Evolutionary conservation across 192 early-diverging fungal species (phyloP).

Genomic region (Lobosporangium transversale): DNA sequence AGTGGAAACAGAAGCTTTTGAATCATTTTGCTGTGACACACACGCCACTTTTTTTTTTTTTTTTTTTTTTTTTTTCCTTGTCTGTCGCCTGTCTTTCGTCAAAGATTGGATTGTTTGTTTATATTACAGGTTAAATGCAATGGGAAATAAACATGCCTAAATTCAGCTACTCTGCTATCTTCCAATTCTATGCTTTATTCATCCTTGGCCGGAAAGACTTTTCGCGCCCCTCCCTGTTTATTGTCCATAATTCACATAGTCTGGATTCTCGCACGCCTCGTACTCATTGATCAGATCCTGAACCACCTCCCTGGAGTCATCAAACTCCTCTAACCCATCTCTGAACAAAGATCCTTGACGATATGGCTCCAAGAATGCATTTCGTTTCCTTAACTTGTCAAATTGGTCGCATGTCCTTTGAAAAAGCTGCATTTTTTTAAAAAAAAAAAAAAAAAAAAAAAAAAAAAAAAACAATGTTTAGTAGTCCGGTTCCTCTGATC

Average conservation of each 20-base stretch:
- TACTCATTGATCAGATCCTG: conserved; percentile 95
- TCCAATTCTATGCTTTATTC: too few relatives aligned
- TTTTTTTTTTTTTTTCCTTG: too few relatives aligned
- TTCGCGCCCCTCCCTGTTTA: too few relatives aligned
- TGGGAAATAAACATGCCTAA: too few relatives aligned
- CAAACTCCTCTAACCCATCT: conserved; percentile 92
- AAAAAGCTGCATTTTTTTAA: conserved; percentile 70
- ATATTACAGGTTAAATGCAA: too few relatives aligned
- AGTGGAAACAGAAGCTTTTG: not conserved
- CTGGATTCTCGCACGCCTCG: conserved; percentile 90
- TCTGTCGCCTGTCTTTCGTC: too few relatives aligned
- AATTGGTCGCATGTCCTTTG: conserved; percentile 93
- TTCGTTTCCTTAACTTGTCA: conserved; percentile 92
- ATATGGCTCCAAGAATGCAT: conserved; percentile 97
- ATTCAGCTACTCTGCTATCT: too few relatives aligned
- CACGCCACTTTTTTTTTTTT: too few relatives aligned
- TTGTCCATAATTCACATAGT: conserved; percentile 77
- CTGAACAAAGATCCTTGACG: conserved; percentile 83
- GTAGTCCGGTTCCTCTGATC: not conserved
- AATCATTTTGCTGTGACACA: not conserved
- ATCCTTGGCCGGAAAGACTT: too few relatives aligned
- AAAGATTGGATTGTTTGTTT: too few relatives aligned
- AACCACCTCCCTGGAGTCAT: conserved; percentile 85
- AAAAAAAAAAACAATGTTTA: not conserved
- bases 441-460: conserved; percentile 4